These are phyloP conservation scores for Straminergon stramineum DNA, from an alignment of 225 moss, liverwort and hornwort genomes.

Conservation along the genomic window DNA sequence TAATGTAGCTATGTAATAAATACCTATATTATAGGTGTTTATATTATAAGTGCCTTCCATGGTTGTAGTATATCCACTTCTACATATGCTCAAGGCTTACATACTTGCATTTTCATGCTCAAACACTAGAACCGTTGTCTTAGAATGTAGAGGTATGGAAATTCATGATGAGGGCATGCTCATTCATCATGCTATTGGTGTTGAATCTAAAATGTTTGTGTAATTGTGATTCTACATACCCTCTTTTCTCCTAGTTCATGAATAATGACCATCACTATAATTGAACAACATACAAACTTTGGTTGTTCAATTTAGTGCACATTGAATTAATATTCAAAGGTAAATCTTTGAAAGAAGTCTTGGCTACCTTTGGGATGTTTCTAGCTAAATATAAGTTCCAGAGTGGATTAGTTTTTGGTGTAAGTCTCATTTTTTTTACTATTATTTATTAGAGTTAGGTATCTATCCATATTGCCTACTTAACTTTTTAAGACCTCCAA, in stretches of 20 bases:
- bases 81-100: too few species aligned
- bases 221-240: not conserved
- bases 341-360: not conserved
- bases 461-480: not conserved
- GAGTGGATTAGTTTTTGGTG: too few species aligned
- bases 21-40: too few species aligned
- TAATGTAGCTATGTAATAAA: too few species aligned
- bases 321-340: not conserved
- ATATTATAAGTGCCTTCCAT: too few species aligned
- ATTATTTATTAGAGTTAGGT: not conserved
- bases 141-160: not conserved
- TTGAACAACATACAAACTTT: not conserved
- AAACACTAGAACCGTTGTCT: too few species aligned
- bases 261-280: not conserved
- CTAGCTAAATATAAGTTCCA: not conserved
- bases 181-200: not conserved
- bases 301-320: not conserved
- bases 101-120: too few species aligned
- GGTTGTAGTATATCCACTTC: too few species aligned
- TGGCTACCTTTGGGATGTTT: not conserved
- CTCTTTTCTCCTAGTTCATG: not conserved
- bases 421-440: too few species aligned
- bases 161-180: not conserved
- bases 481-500: not conserved
- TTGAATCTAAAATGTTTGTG: not conserved